These are phyloP conservation scores for Fusarium sterilihyphosum DNA, from an alignment of 2,329 filamentous ascomycete species.

Conservation along the genomic window DNA sequence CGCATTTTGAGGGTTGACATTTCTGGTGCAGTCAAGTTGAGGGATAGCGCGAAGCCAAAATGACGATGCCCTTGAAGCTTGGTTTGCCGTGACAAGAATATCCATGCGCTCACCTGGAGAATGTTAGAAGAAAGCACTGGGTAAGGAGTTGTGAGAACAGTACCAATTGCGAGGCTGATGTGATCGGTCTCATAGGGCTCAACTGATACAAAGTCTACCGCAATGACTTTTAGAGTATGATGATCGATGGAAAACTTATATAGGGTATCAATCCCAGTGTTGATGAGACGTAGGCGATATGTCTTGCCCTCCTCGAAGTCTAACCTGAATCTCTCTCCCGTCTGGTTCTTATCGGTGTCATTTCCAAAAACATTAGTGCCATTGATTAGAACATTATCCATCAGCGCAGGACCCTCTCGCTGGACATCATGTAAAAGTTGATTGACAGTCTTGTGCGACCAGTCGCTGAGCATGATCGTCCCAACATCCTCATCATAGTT, in stretches of 20 bases:
- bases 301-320: constrained; percentile 54
- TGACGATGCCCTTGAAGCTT: constrained; percentile 45
- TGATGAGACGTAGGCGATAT: constrained; percentile 60
- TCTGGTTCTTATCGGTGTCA: constrained; percentile 28
- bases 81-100: constrained; percentile 56
- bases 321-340: constrained; percentile 50
- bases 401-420: constrained; percentile 26
- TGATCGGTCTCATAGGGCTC: constrained; percentile 61
- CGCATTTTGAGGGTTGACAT: constrained; percentile 54
- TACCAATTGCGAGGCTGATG: constrained; percentile 60
- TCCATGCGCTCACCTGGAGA: constrained; percentile 59
- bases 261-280: constrained; percentile 56
- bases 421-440: constrained; percentile 44
- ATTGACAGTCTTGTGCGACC: constrained; percentile 60
- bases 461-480: constrained; percentile 66
- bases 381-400: constrained; percentile 60
- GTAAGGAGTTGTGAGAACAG: constrained; percentile 16
- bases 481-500: constrained; percentile 74
- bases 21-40: constrained; percentile 54
- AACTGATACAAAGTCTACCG: constrained; percentile 66
- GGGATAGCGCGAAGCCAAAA: constrained; percentile 63
- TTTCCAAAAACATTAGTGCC: constrained; percentile 51
- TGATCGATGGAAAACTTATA: constrained; percentile 64
- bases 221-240: constrained; percentile 67
- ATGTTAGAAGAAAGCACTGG: background rate